Conservation (phyloP, 768 basidiomycete genomes). For the Boletellus ananas region DNA sequence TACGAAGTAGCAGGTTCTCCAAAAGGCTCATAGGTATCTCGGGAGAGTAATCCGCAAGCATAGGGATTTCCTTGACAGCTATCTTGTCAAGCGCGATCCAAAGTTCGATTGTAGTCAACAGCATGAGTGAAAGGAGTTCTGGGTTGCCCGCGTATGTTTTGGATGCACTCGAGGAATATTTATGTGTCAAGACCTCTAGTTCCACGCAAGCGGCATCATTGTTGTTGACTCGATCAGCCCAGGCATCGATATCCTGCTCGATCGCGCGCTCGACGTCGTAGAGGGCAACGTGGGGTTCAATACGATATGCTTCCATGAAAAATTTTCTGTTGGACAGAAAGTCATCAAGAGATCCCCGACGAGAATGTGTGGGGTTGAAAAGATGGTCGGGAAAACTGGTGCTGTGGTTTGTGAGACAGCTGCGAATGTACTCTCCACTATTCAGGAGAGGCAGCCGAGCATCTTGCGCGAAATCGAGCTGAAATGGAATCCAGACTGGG, state of each 20-base stretch:
- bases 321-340: too few species aligned
- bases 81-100: neutral
- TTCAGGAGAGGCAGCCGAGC: slow-evolving; percentile 31
- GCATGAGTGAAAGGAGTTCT: neutral
- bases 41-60: slow-evolving; percentile 37
- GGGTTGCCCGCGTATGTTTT: slow-evolving; percentile 29
- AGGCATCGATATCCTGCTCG: slow-evolving; percentile 31
- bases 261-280: too few species aligned
- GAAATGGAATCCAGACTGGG: slow-evolving; percentile 27
- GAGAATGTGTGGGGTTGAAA: neutral
- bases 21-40: slow-evolving; percentile 39
- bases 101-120: neutral
- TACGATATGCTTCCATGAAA: too few species aligned
- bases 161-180: slow-evolving; percentile 26
- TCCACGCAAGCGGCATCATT: slow-evolving; percentile 20
- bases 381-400: slow-evolving; percentile 2
- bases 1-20: slow-evolving; percentile 40
- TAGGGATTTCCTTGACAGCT: neutral
- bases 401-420: slow-evolving; percentile 7
- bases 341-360: slow-evolving; percentile 12
- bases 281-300: too few species aligned
- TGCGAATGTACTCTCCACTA: slow-evolving; percentile 27
- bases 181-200: slow-evolving; percentile 25
- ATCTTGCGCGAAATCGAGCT: slow-evolving; percentile 29
- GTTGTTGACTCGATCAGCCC: slow-evolving; percentile 25